Evolutionary conservation across 176 grass and related monocot genomes (phyloP).

Genomic region (Puccinellia tenuiflora): DNA sequence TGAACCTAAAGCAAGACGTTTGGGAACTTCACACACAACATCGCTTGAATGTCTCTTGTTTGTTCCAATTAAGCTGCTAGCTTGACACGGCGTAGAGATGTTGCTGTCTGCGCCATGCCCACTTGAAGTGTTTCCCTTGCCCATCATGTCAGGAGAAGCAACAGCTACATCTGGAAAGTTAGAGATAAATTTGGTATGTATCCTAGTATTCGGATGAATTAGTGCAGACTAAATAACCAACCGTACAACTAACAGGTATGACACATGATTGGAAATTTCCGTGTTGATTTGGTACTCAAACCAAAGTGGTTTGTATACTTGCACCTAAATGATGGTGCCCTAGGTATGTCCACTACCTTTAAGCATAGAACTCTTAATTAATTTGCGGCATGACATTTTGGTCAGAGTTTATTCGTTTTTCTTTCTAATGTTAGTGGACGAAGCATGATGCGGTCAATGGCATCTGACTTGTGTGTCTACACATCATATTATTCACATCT

Average conservation of each 20-base stretch:
- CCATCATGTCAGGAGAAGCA: neutral
- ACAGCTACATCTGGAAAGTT: neutral
- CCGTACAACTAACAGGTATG: neutral
- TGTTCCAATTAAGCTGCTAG: neutral
- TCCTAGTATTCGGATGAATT: neutral
- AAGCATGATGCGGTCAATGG: no score
- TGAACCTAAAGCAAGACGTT: neutral
- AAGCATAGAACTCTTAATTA: no score
- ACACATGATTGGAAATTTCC: no score
- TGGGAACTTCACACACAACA: neutral
- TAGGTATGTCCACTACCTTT: no score
- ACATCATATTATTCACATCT: no score
- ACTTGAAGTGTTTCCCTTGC: conserved; percentile 3
- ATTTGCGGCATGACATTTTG: no score
- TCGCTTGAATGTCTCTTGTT: neutral
- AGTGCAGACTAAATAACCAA: neutral
- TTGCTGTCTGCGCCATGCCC: neutral
- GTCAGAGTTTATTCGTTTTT: no score
- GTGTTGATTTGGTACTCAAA: no score
- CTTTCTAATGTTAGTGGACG: no score
- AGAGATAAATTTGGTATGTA: neutral
- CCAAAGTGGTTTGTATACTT: no score
- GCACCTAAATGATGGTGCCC: no score
- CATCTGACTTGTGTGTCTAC: no score
- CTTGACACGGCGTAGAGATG: neutral